Conservation (phyloP, 208 protist species). For the Endotrypanum monterogeii region DNA sequence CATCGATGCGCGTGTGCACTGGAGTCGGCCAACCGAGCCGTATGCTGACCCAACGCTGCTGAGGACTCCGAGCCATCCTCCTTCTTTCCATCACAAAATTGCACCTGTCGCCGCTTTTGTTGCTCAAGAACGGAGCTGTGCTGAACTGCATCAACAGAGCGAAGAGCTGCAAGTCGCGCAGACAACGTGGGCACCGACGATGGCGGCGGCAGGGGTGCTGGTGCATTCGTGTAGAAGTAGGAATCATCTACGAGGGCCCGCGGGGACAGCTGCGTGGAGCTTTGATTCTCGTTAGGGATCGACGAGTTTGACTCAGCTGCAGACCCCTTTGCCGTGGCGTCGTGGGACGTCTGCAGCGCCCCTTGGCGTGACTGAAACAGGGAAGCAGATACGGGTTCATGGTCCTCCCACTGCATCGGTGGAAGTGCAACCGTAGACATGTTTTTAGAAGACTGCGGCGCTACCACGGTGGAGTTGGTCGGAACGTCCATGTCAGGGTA, state of each 20-base stretch:
- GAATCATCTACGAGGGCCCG: background rate
- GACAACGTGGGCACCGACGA: slow-evolving; percentile 20
- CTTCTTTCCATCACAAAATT: background rate
- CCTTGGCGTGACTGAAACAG: background rate
- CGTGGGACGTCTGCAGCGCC: background rate
- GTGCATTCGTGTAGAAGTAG: background rate
- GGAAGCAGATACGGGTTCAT: background rate
- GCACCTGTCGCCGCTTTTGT: background rate
- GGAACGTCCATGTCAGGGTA: slow-evolving; percentile 4
- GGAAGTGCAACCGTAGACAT: background rate
- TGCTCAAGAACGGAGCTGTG: background rate
- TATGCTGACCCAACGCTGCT: background rate
- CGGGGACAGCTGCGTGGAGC: background rate
- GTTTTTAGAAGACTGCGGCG: background rate
- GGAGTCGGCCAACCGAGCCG: background rate
- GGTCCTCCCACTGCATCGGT: background rate
- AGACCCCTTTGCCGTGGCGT: background rate
- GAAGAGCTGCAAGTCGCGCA: slow-evolving; percentile 25
- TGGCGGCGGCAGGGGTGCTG: slow-evolving; percentile 1
- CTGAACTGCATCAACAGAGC: slow-evolving; percentile 17
- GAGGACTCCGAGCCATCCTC: background rate
- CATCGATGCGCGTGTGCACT: background rate
- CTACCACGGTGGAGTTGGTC: slow-evolving; percentile 5
- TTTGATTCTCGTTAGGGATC: background rate
- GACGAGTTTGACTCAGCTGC: background rate